A percentile compares a stretch with the other conserved stretches of the same genome.
Conservation (phyloP, 1,284 basidiomycete genomes). For the Singerocomus inundabilis region DNA sequence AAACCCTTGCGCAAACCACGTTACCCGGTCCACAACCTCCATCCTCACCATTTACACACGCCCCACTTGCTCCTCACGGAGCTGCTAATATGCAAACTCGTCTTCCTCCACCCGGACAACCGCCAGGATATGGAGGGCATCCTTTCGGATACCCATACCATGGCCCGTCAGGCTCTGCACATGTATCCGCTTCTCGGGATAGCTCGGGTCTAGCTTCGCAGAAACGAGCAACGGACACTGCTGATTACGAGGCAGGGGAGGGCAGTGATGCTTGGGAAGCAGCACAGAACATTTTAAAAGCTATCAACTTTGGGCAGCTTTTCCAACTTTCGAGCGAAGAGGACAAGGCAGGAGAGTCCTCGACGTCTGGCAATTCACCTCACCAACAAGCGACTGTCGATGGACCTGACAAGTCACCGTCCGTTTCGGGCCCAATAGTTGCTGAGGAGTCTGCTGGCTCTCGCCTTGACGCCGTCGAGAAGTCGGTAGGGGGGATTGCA, state of each 20-base stretch:
- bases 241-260: conserved; percentile 40
- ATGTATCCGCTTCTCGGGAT: conserved; percentile 2
- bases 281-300: conserved; percentile 71
- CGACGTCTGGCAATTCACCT: conserved; percentile 3
- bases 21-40: conserved; percentile 36
- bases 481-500: conserved; percentile 21
- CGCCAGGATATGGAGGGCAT: conserved; percentile 29
- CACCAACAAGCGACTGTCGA: background rate
- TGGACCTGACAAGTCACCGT: conserved; percentile 5
- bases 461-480: conserved; percentile 1
- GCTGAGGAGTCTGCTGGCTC: conserved; percentile 1
- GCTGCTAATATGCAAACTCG: conserved; percentile 33
- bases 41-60: conserved; percentile 59
- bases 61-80: conserved; percentile 45
- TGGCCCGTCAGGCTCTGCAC: conserved; percentile 7
- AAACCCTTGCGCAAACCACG: conserved; percentile 48
- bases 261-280: conserved; percentile 67
- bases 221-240: conserved; percentile 17
- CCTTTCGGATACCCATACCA: conserved; percentile 29
- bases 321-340: conserved; percentile 42
- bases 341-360: conserved; percentile 20
- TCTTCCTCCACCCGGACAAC: conserved; percentile 29
- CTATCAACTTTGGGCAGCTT: conserved; percentile 65
- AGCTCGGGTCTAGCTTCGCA: conserved; percentile 1
- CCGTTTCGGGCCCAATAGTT: background rate